Conservation (phyloP, 2,329 filamentous ascomycete genomes). For the Fusarium sp. region DNA sequence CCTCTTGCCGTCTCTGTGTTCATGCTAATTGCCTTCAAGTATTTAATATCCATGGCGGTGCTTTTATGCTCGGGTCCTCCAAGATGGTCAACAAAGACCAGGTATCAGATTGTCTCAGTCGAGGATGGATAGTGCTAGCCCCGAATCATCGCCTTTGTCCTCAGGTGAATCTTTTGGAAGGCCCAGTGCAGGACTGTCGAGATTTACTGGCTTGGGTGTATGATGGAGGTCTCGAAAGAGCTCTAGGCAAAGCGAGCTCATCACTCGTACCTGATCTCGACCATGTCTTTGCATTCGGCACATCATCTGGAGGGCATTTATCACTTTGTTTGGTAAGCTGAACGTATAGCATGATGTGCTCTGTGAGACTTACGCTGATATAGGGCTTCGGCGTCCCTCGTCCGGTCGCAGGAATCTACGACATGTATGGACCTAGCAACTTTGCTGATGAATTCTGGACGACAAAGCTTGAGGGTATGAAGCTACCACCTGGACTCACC, state of each 20-base stretch:
- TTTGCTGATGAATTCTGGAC: not conserved
- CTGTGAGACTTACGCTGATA: not conserved
- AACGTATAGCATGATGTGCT: rapidly evolving
- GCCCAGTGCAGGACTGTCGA: slow-evolving; percentile 1
- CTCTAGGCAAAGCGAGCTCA: not conserved
- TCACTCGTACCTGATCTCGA: not conserved
- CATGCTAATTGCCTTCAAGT: not conserved
- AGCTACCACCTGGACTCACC: not conserved
- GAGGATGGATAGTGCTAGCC: not conserved
- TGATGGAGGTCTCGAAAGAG: not conserved
- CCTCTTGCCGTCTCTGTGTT: rapidly evolving
- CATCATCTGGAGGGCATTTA: not conserved
- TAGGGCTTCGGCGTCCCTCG: not conserved
- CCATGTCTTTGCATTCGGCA: slow-evolving; percentile 8
- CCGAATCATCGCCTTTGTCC: slow-evolving; percentile 9
- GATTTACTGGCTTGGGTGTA: not conserved
- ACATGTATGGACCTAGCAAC: not conserved
- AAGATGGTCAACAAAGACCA: slow-evolving; percentile 15
- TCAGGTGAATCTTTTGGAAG: not conserved
- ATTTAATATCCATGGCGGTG: slow-evolving; percentile 5
- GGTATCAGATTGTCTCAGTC: not conserved
- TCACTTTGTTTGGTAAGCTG: not conserved
- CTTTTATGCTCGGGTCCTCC: slow-evolving; percentile 10
- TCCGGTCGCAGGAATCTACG: not conserved
- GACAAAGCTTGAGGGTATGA: not conserved